Percentiles rank a stretch among this genome's conserved stretches.
phyloP scores from a whole-genome alignment of 148 eudicot genomes.

The Camellia lanceoleosa region DNA sequence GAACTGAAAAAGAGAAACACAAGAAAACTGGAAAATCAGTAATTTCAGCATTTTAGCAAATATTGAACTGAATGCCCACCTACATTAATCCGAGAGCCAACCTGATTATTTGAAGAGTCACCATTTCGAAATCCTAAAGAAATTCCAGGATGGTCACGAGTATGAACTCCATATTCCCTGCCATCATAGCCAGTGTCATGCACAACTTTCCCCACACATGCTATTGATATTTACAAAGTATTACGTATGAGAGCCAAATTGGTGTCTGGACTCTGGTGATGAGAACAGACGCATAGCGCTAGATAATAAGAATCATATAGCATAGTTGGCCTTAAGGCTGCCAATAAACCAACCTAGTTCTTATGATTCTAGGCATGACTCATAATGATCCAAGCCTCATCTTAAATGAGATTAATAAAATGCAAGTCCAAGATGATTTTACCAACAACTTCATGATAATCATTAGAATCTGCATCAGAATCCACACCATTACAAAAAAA shows the following conservation, averaged over 20 bases:
- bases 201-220: background rate
- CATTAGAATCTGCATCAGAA: background rate
- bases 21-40: background rate
- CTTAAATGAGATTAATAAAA: background rate
- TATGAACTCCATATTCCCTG: constrained; percentile 43
- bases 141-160: constrained; percentile 23
- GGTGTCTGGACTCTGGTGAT: background rate
- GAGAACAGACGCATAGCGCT: background rate
- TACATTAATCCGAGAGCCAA: constrained; percentile 26
- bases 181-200: constrained; percentile 23
- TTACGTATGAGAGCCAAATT: background rate
- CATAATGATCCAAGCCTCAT: background rate
- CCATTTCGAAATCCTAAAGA: constrained; percentile 32
- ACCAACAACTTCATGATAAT: background rate
- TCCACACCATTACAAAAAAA: background rate
- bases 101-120: constrained; percentile 20
- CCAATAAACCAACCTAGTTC: background rate
- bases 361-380: background rate
- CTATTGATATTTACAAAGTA: background rate
- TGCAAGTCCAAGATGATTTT: background rate
- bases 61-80: constrained; percentile 28
- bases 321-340: background rate
- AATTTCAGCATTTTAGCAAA: constrained; percentile 1
- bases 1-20: constrained; percentile 10
- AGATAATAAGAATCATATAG: background rate